A percentile compares a stretch with the other conserved stretches of the same genome.
These are phyloP conservation scores for Fusarium fujikuroi DNA, from an alignment of 2,329 filamentous ascomycete genomes.

Conservation along the genomic window DNA sequence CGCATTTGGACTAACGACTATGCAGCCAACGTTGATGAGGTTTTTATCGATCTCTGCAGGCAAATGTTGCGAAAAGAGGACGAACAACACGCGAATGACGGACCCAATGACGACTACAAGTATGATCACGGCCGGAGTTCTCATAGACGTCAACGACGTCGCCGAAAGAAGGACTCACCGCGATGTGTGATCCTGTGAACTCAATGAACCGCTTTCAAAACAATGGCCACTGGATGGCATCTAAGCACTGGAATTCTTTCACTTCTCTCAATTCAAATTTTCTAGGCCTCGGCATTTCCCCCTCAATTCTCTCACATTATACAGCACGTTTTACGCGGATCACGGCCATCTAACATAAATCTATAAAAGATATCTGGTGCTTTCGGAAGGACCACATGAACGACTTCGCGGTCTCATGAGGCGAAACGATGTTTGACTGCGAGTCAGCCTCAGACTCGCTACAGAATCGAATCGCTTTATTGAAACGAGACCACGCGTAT, in stretches of 20 bases:
- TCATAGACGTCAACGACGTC: conserved; percentile 46
- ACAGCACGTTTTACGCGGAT: conserved; percentile 18
- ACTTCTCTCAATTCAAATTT: conserved; percentile 11
- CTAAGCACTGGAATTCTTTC: conserved; percentile 9
- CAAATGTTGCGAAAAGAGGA: conserved; percentile 84
- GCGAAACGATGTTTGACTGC: conserved; percentile 25
- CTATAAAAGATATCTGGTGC: conserved; percentile 20
- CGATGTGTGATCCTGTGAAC: conserved; percentile 58
- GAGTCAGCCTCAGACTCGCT: neutral
- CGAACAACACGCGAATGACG: conserved; percentile 48
- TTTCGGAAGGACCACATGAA: conserved; percentile 14
- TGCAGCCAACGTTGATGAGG: conserved; percentile 85
- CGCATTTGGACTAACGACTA: conserved; percentile 42
- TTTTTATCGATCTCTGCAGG: conserved; percentile 84
- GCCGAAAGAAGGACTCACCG: conserved; percentile 49
- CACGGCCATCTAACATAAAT: conserved; percentile 21
- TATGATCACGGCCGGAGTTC: conserved; percentile 48
- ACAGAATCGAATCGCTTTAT: conserved; percentile 7
- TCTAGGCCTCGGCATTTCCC: conserved; percentile 8
- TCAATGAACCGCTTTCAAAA: neutral
- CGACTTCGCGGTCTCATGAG: conserved; percentile 38
- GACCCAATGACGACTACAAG: conserved; percentile 56
- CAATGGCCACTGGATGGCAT: conserved; percentile 36
- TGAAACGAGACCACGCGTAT: conserved; percentile 23
- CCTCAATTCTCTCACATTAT: conserved; percentile 8